Conservation (phyloP, 129 eudicot species). For the Flaveria bidentis region DNA sequence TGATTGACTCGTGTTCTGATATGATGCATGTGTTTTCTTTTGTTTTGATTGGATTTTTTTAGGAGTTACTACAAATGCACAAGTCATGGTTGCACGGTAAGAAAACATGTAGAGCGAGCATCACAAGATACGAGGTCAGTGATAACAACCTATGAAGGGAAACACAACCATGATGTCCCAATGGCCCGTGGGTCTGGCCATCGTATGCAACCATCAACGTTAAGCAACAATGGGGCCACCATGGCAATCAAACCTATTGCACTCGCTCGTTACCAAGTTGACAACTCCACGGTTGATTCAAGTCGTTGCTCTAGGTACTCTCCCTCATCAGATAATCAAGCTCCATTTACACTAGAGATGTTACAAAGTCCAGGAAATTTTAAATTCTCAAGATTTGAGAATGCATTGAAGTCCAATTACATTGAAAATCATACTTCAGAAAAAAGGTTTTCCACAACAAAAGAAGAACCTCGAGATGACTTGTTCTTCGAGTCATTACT, state of each 20-base stretch:
- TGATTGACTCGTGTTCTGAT: not conserved
- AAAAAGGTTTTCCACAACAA: conserved; percentile 46
- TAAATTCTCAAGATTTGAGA: conserved; percentile 50
- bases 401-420: conserved; percentile 46
- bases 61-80: conserved; percentile 99
- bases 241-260: conserved; percentile 58
- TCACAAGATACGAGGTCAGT: conserved; percentile 66
- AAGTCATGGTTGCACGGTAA: conserved; percentile 62
- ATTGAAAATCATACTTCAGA: conserved; percentile 35
- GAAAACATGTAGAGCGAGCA: conserved; percentile 92
- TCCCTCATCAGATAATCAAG: conserved; percentile 33
- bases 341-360: conserved; percentile 63
- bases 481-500: conserved; percentile 58
- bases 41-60: not conserved
- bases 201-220: conserved; percentile 37
- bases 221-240: conserved; percentile 35
- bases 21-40: not conserved
- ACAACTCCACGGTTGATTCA: conserved; percentile 35
- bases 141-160: conserved; percentile 92
- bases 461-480: conserved; percentile 79
- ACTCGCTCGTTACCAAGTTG: conserved; percentile 35
- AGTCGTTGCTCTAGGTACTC: conserved; percentile 31
- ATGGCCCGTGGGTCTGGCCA: conserved; percentile 81
- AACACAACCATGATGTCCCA: conserved; percentile 93
- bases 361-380: conserved; percentile 48